A percentile compares a stretch with the other conserved stretches of the same genome.
phyloP scores from a whole-genome alignment of 1,284 basidiomycete species.

The Rhodotorula mucilaginosa region DNA sequence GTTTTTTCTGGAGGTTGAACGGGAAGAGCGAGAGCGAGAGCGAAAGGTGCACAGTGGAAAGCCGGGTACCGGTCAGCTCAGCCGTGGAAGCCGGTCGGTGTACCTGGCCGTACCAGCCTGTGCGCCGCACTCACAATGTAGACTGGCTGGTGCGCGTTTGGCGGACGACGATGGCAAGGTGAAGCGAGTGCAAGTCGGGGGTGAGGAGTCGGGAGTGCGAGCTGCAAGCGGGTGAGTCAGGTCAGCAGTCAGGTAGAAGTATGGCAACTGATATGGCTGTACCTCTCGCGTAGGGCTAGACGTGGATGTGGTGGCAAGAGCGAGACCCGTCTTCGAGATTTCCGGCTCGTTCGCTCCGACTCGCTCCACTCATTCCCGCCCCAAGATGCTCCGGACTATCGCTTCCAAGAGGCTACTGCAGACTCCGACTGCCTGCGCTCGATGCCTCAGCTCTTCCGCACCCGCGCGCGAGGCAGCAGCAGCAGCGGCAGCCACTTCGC shows the following conservation, averaged over 20 bases:
- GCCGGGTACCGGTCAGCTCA: neutral
- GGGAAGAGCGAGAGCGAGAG: too few relatives aligned
- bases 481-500: constrained; percentile 22
- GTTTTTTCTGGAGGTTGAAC: too few relatives aligned
- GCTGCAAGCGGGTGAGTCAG: neutral
- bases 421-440: neutral
- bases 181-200: neutral
- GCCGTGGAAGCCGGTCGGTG: too few relatives aligned
- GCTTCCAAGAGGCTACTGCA: neutral
- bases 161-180: too few relatives aligned
- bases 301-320: neutral
- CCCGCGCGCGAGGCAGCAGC: neutral
- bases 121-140: too few relatives aligned
- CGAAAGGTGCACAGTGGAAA: neutral
- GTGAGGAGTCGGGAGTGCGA: neutral
- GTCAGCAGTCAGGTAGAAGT: neutral
- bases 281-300: neutral
- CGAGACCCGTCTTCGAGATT: neutral
- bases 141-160: too few relatives aligned
- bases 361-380: neutral
- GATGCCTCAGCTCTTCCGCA: constrained; percentile 18
- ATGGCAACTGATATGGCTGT: rapidly evolving
- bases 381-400: constrained; percentile 9
- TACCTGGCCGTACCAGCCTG: too few relatives aligned
- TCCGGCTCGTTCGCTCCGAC: neutral